These are phyloP conservation scores for Debaryomyces prosopidis DNA, from an alignment of 805 yeast genomes.

Conservation along the genomic window DNA sequence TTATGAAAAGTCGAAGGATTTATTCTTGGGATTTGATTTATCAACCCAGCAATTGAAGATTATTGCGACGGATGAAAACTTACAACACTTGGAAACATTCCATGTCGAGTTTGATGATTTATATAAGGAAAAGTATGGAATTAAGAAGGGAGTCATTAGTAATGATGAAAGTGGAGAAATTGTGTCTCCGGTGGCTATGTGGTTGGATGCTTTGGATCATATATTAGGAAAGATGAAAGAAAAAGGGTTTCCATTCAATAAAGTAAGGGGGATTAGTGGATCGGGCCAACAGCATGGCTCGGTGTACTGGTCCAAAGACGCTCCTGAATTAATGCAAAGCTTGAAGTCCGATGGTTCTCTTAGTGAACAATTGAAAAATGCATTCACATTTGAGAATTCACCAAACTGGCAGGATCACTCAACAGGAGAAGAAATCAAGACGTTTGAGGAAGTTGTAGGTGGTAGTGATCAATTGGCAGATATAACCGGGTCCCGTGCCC, in stretches of 20 bases:
- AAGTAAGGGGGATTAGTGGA: constrained; percentile 71
- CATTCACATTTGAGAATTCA: constrained; percentile 63
- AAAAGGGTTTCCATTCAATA: constrained; percentile 55
- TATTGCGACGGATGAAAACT: constrained; percentile 56
- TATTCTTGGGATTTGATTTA: constrained; percentile 75
- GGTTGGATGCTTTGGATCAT: constrained; percentile 80
- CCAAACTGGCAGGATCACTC: constrained; percentile 98
- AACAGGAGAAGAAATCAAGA: constrained; percentile 65
- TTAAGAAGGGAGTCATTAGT: constrained; percentile 71
- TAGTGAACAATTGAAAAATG: constrained; percentile 46
- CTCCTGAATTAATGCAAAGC: constrained; percentile 38
- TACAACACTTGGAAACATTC: constrained; percentile 57
- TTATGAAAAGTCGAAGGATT: constrained; percentile 12
- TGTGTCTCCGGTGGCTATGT: constrained; percentile 82
- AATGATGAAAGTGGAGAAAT: constrained; percentile 59
- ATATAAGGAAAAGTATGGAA: constrained; percentile 54
- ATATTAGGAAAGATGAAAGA: constrained; percentile 52
- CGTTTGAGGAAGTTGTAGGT: constrained; percentile 61
- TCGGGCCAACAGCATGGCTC: constrained; percentile 95
- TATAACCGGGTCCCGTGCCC: constrained; percentile 84
- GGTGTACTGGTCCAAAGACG: constrained; percentile 68
- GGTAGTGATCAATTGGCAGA: constrained; percentile 60
- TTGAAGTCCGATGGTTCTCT: constrained; percentile 38
- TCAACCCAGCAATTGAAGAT: constrained; percentile 89
- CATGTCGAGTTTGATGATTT: constrained; percentile 73